Percentiles rank a stretch among this genome's conserved stretches.
These are phyloP conservation scores for Thinopyrum obtusiflorum DNA, from an alignment of 202 grass and related monocot species.

Conservation along the genomic window DNA sequence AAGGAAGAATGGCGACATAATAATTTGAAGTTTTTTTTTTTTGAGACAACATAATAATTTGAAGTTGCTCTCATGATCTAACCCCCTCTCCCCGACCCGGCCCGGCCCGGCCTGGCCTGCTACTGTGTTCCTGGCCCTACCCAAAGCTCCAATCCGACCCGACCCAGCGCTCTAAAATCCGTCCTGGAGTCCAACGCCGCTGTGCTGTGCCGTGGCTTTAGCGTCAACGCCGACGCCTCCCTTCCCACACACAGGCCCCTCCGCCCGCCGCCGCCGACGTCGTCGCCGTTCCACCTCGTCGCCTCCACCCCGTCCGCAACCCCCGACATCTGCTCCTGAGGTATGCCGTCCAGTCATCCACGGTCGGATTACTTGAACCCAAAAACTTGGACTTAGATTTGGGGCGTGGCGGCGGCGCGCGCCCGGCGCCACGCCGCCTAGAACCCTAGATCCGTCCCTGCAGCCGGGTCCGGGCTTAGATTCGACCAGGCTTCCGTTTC, in stretches of 20 bases:
- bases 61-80: no score
- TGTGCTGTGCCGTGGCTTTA: not conserved
- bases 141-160: no score
- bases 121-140: no score
- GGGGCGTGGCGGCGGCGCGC: no score
- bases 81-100: no score
- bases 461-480: not conserved
- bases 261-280: not conserved
- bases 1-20: no score
- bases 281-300: not conserved
- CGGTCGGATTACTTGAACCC: not conserved
- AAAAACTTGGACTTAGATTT: not conserved
- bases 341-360: not conserved
- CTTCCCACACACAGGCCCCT: not conserved
- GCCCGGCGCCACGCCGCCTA: not conserved
- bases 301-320: not conserved
- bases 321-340: not conserved
- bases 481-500: not conserved
- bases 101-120: no score
- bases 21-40: no score
- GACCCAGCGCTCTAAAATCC: no score
- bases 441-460: conserved; percentile 1
- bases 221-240: conserved; percentile 10
- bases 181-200: no score
- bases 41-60: no score